These are phyloP conservation scores for Geoglossum glabrum DNA, from an alignment of 495 filamentous ascomycete genomes.

Conservation along the genomic window DNA sequence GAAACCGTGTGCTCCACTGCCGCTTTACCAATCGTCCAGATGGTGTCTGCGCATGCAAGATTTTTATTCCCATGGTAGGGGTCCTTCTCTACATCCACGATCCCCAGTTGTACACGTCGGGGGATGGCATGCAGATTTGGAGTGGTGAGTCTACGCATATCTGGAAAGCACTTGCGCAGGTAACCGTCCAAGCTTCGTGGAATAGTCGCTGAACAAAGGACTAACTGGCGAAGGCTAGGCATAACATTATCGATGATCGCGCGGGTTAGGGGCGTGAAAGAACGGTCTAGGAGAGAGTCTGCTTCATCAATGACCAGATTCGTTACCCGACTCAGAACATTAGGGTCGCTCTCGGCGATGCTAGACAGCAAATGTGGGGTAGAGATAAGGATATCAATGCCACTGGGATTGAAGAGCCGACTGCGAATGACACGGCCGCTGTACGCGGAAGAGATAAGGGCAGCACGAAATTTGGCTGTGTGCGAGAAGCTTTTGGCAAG, in stretches of 20 bases:
- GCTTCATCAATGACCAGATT: conserved; percentile 88
- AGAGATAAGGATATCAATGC: conserved; percentile 69
- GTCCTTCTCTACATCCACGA: conserved; percentile 73
- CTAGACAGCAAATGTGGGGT: conserved; percentile 78
- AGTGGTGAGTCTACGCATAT: conserved; percentile 67
- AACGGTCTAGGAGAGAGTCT: conserved; percentile 83
- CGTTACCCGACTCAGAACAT: conserved; percentile 67
- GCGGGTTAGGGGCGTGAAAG: conserved; percentile 65
- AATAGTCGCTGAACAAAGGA: conserved; percentile 93
- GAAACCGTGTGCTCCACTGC: conserved; percentile 25
- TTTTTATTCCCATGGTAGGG: conserved; percentile 80
- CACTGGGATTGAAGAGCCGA: conserved; percentile 57
- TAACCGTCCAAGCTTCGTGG: conserved; percentile 68
- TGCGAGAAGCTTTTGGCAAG: conserved; percentile 70
- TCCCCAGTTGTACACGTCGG: conserved; percentile 78
- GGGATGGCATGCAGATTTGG: conserved; percentile 93
- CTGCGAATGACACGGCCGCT: conserved; percentile 64
- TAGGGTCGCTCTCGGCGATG: conserved; percentile 69
- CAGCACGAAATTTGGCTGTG: conserved; percentile 59
- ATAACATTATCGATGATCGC: conserved; percentile 56
- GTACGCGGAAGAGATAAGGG: conserved; percentile 55
- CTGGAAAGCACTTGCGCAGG: conserved; percentile 60
- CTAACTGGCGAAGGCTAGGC: conserved; percentile 66
- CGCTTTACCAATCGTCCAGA: conserved; percentile 81
- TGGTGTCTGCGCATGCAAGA: conserved; percentile 81